Evolutionary conservation across 352 stramenopile genomes (phyloP).

Genomic region (Salisapilia sapeloensis): DNA sequence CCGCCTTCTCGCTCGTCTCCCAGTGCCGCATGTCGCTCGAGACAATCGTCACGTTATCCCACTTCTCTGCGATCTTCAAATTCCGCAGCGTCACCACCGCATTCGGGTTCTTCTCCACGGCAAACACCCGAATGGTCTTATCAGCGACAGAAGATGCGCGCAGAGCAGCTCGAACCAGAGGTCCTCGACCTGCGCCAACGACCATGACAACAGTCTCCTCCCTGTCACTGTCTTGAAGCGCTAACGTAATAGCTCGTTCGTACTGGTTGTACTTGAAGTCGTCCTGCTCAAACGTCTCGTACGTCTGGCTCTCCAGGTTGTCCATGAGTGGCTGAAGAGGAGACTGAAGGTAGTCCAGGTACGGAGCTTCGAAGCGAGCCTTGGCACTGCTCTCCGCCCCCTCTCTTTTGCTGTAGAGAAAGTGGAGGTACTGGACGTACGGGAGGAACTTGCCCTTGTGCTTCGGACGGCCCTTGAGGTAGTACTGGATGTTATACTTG

Average conservation of each 20-base stretch:
- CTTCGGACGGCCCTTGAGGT: constrained; percentile 57
- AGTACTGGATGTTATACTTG: constrained; percentile 75
- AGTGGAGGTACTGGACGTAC: constrained; percentile 92
- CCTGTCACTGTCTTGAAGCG: constrained; percentile 37
- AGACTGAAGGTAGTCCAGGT: constrained; percentile 93
- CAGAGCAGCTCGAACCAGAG: constrained; percentile 84
- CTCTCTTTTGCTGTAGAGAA: constrained; percentile 63
- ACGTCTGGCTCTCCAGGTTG: constrained; percentile 97
- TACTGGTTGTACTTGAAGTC: constrained; percentile 98
- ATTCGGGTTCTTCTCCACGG: constrained; percentile 98
- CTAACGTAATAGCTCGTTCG: constrained; percentile 82
- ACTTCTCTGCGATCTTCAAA: constrained; percentile 71
- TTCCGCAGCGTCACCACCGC: constrained; percentile 90
- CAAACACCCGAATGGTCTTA: constrained; percentile 81
- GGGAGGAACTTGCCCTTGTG: constrained; percentile 56
- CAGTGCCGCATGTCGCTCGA: constrained; percentile 77
- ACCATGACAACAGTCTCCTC: constrained; percentile 76
- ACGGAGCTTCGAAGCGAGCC: constrained; percentile 82
- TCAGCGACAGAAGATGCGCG: constrained; percentile 42
- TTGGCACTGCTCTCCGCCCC: constrained; percentile 65
- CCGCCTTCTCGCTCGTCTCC: constrained; percentile 64
- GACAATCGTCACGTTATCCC: constrained; percentile 77
- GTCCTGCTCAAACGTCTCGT: constrained; percentile 98
- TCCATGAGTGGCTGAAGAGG: constrained; percentile 96
- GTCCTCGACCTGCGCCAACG: constrained; percentile 91